Evolutionary conservation across 176 grass and related monocot species (phyloP).

Genomic region (Carex parvula): DNA sequence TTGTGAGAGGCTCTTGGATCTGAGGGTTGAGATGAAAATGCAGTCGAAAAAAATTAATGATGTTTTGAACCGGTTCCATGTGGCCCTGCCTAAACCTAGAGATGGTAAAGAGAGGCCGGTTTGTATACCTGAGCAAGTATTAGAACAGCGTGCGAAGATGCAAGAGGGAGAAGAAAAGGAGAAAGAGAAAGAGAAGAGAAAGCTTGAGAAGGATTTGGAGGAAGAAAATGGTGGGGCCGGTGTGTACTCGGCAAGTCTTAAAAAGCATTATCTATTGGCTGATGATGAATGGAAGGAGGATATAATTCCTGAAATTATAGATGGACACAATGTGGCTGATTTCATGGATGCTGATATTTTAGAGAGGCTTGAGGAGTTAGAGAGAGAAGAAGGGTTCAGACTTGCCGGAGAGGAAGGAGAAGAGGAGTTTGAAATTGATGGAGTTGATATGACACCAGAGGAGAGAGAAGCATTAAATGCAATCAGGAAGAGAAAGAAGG

Average conservation of each 20-base stretch:
- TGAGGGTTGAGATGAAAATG: slow-evolving; percentile 51
- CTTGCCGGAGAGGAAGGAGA: slow-evolving; percentile 25
- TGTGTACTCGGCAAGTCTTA: slow-evolving; percentile 46
- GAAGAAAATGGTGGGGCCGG: slow-evolving; percentile 53
- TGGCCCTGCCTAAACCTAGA: slow-evolving; percentile 47
- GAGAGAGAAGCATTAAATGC: slow-evolving; percentile 33
- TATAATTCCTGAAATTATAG: slow-evolving; percentile 47
- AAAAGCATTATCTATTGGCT: slow-evolving; percentile 43
- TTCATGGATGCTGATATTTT: slow-evolving; percentile 50
- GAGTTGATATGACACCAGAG: slow-evolving; percentile 25
- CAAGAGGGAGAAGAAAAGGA: slow-evolving; percentile 23
- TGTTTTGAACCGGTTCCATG: slow-evolving; percentile 46
- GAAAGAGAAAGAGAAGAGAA: slow-evolving; percentile 29
- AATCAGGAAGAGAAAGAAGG: slow-evolving; percentile 42
- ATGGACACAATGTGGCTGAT: slow-evolving; percentile 47
- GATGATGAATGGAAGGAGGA: slow-evolving; percentile 51
- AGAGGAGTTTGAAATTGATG: slow-evolving; percentile 40
- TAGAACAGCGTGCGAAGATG: slow-evolving; percentile 35
- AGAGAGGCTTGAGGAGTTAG: slow-evolving; percentile 41
- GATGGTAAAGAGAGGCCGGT: slow-evolving; percentile 47
- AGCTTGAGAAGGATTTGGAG: slow-evolving; percentile 50
- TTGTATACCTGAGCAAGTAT: slow-evolving; percentile 39
- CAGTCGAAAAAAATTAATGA: slow-evolving; percentile 55
- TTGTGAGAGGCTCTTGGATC: slow-evolving; percentile 47
- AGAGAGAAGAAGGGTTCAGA: slow-evolving; percentile 39